These are phyloP conservation scores for Moniliella sp. DNA, from an alignment of 1,284 basidiomycete species.

Conservation along the genomic window DNA sequence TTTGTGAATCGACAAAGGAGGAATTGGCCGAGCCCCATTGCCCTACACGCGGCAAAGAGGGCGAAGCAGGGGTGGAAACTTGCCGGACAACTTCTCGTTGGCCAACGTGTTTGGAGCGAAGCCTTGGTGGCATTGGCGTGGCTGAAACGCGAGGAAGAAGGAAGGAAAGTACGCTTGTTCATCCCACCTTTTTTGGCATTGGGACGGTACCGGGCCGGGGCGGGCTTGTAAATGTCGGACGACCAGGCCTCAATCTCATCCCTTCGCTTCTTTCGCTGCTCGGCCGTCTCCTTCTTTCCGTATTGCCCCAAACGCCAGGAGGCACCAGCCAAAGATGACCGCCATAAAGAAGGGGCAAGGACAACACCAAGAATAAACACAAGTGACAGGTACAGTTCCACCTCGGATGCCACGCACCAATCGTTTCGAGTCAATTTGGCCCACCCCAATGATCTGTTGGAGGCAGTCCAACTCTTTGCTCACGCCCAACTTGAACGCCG, in stretches of 20 bases:
- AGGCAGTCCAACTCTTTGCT: conserved; percentile 47
- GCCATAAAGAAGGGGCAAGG: conserved; percentile 82
- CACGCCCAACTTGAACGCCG: conserved; percentile 48
- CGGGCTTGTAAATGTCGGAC: conserved; percentile 80
- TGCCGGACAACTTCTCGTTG: conserved; percentile 1
- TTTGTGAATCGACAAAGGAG: not conserved
- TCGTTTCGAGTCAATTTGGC: conserved; percentile 82
- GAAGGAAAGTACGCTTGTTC: conserved; percentile 57
- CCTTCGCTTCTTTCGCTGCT: conserved; percentile 72
- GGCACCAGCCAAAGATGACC: conserved; percentile 88
- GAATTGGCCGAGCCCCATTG: conserved; percentile 8
- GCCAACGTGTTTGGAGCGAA: conserved; percentile 2
- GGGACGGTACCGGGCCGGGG: conserved; percentile 75
- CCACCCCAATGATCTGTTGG: conserved; percentile 61
- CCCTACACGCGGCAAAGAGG: too few relatives aligned
- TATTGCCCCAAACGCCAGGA: conserved; percentile 83
- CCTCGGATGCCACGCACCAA: conserved; percentile 87
- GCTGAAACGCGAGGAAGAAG: conserved; percentile 41
- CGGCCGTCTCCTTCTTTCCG: conserved; percentile 62
- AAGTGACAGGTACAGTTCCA: conserved; percentile 84
- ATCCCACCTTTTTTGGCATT: conserved; percentile 46
- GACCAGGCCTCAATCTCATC: conserved; percentile 89
- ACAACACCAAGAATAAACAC: conserved; percentile 95
- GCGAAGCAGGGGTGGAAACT: too few relatives aligned
- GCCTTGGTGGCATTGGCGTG: conserved; percentile 17